Conservation (phyloP, 2,329 filamentous ascomycete genomes). For the Fusarium brachygibbosum region DNA sequence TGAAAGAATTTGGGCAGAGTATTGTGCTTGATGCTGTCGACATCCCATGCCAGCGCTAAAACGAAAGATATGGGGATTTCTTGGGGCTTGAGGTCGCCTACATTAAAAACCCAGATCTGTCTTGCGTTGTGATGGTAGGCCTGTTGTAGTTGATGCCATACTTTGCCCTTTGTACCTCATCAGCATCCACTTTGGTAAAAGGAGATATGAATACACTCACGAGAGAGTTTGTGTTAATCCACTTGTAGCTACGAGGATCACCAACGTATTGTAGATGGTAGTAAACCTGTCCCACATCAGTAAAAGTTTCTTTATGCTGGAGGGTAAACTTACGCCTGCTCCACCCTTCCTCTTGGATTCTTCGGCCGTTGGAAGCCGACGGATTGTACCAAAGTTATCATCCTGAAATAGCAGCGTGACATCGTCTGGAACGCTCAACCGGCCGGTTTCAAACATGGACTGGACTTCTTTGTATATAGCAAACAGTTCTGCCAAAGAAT, state of each 20-base stretch:
- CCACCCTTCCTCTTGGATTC: constrained; percentile 68
- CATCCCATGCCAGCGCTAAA: constrained; percentile 69
- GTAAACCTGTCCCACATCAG: constrained; percentile 52
- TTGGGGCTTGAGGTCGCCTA: constrained; percentile 72
- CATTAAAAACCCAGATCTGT: constrained; percentile 73
- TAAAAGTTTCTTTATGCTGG: fast-evolving
- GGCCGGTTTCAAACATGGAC: constrained; percentile 70
- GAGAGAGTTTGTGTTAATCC: constrained; percentile 73
- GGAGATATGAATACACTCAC: constrained; percentile 46
- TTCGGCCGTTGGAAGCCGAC: constrained; percentile 66
- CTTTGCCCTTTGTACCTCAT: constrained; percentile 46
- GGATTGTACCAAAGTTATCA: constrained; percentile 73
- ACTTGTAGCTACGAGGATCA: constrained; percentile 70
- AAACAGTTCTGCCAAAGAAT: constrained; percentile 64
- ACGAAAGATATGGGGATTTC: constrained; percentile 69
- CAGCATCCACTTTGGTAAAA: not conserved
- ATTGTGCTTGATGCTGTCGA: constrained; percentile 58
- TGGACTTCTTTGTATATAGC: constrained; percentile 76
- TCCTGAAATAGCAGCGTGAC: constrained; percentile 73
- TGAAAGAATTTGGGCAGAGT: constrained; percentile 60
- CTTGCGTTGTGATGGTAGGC: constrained; percentile 63
- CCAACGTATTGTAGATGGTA: constrained; percentile 75
- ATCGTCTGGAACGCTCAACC: constrained; percentile 69
- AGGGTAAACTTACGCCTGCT: constrained; percentile 61
- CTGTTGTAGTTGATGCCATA: constrained; percentile 67